Evolutionary conservation across 2,329 filamentous ascomycete genomes (phyloP), one percentile per base, ranked within the genome.

Genomic region (Fusarium sp.): DNA sequence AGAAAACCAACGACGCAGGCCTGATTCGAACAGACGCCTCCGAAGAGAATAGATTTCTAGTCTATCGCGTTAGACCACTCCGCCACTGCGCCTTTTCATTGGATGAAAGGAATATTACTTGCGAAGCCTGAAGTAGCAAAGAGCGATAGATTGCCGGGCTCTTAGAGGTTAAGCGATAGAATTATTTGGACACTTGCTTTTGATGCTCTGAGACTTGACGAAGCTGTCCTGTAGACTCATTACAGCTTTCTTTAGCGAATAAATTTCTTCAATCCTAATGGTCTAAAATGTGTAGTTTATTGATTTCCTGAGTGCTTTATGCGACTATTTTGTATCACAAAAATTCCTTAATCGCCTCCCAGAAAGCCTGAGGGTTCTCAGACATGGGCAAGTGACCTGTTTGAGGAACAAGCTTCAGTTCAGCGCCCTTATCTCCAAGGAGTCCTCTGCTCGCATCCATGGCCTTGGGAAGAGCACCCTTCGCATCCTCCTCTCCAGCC

Each of bases 361-460:
- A 90, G 77, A 94, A 94, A 6, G 85, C 88, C 59, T 83, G 80
- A 1, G 92, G 90, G 70, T 88, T 87, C 80, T 97, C 93, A 49
- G 89, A 89, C 92, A 97, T 97, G 1, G 93, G 93, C 74, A 97
- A 80, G 82, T 97, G 93, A 0, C 93, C 93, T 0, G 93, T 89
- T 11, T 85, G 82, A 0, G 92, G 87, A 12, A 97, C 87, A 60
- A 92, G 79, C 76, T 86, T 88, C 69, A 94, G 85, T 62, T 88
- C 84, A 0, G 85, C 86, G 0, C 86, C 87, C 0, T 79, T 77
- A 12, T 82, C 78, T 0, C 90, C 90, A 43, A 93, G 78, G 20
- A 82, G 77, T 0, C 80, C 84, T 57, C 85, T 88, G 85, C 94
- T 93, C 16, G 89, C 89, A 56, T 90, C 89, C 93, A 97, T 97